Evolutionary conservation across 306 rosid genomes (phyloP).

Genomic region (Quercus engelmannii): DNA sequence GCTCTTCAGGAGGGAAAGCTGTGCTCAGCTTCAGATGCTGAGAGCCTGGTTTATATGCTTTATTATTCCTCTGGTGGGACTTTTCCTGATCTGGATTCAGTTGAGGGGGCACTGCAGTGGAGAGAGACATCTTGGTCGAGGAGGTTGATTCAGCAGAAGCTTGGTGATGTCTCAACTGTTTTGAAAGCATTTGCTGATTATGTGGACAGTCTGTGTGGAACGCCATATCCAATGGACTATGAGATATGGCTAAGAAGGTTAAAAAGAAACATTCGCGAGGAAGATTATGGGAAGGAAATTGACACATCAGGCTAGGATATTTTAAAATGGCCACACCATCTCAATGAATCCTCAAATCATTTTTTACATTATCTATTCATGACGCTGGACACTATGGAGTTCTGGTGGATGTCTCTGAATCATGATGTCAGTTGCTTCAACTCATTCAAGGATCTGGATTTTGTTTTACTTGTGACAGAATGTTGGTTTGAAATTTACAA

Average conservation of each 20-base stretch:
- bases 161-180: conserved; percentile 82
- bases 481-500: conserved; percentile 13
- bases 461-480: conserved; percentile 14
- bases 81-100: conserved; percentile 81
- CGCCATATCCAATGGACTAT: conserved; percentile 92
- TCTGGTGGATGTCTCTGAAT: conserved; percentile 32
- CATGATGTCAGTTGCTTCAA: conserved; percentile 21
- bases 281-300: conserved; percentile 82
- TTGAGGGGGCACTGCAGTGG: conserved; percentile 95
- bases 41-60: conserved; percentile 94
- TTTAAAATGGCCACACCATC: conserved; percentile 9
- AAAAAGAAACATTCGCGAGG: conserved; percentile 71
- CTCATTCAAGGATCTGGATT: conserved; percentile 21
- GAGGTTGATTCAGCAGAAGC: conserved; percentile 90
- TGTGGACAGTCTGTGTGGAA: conserved; percentile 96
- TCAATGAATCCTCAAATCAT: conserved; percentile 19
- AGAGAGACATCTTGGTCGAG: conserved; percentile 94
- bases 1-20: conserved; percentile 96
- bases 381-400: conserved; percentile 21
- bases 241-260: conserved; percentile 91
- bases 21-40: conserved; percentile 97
- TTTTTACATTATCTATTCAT: conserved; percentile 21
- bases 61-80: conserved; percentile 77
- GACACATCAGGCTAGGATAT: conserved; percentile 50
- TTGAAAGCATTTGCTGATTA: conserved; percentile 94